These are phyloP conservation scores for Fusarium mangiferae DNA, from an alignment of 2,329 filamentous ascomycete genomes.

Conservation along the genomic window DNA sequence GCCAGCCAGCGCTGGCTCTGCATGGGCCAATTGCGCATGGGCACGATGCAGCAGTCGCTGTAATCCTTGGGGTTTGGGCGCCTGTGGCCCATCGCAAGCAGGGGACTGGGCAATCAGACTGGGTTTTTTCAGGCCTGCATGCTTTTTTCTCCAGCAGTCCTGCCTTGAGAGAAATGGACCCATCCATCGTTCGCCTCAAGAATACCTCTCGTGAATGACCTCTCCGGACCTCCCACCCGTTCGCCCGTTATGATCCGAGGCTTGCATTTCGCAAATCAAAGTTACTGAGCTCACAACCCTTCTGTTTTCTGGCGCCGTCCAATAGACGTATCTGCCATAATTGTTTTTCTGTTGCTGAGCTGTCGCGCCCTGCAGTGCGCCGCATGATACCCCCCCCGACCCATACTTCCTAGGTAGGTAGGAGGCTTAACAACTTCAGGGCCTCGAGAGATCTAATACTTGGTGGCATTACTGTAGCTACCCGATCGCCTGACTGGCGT, in stretches of 20 bases:
- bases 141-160: constrained; percentile 31
- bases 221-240: constrained; percentile 47
- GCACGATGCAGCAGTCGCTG: constrained; percentile 41
- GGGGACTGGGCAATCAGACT: constrained; percentile 37
- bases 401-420: constrained; percentile 35
- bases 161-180: constrained; percentile 21
- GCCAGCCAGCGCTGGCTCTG: constrained; percentile 38
- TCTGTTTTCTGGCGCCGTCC: constrained; percentile 28
- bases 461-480: constrained; percentile 47
- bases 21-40: constrained; percentile 46
- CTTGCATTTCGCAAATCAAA: constrained; percentile 47
- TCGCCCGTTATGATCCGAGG: constrained; percentile 47
- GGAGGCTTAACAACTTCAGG: constrained; percentile 34
- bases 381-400: constrained; percentile 42
- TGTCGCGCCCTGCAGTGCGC: constrained; percentile 37
- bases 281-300: constrained; percentile 35
- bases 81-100: constrained; percentile 36
- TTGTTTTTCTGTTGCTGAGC: constrained; percentile 24
- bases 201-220: constrained; percentile 45
- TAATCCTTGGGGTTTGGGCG: constrained; percentile 37
- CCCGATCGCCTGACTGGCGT: constrained; percentile 48
- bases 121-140: constrained; percentile 41
- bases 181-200: constrained; percentile 34
- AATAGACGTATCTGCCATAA: constrained; percentile 29
- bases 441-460: constrained; percentile 39